Percentiles rank a stretch among this genome's conserved stretches.
Evolutionary conservation across 345 rosid species (phyloP).

Genomic region (Hibiscus syriacus): DNA sequence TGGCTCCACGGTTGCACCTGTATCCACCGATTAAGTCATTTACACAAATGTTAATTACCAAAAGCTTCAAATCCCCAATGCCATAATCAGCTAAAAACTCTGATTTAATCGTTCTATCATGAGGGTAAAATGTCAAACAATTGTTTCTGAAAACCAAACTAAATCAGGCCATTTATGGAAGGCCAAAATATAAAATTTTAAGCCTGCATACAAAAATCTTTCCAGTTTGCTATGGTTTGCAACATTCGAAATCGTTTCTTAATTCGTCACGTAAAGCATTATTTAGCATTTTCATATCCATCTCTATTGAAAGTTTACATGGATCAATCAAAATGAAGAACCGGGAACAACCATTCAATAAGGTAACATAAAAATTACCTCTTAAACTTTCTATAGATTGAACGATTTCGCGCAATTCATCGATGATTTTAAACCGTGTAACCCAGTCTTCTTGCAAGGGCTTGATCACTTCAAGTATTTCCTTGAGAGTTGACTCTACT

Average conservation of each 20-base stretch:
- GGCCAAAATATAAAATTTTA: no score
- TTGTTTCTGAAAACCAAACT: neutral
- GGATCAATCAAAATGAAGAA: neutral
- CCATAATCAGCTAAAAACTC: neutral
- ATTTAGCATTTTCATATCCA: no score
- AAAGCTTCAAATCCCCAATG: neutral
- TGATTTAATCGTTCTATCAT: neutral
- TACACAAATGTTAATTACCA: neutral
- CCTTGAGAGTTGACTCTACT: constrained; percentile 47
- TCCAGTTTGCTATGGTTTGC: no score
- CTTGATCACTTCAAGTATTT: constrained; percentile 44
- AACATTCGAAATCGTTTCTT: no score
- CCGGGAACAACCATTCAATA: neutral
- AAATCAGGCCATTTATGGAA: neutral
- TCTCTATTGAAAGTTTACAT: neutral
- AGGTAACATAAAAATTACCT: constrained; percentile 34
- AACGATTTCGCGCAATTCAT: constrained; percentile 46
- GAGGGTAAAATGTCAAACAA: neutral
- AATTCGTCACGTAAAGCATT: no score
- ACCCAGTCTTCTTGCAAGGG: constrained; percentile 55
- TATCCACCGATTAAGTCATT: neutral
- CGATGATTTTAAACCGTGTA: constrained; percentile 34
- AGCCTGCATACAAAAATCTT: no score
- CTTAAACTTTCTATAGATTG: constrained; percentile 57
- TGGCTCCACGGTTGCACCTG: constrained; percentile 87